Evolutionary conservation across 2,329 filamentous ascomycete species (phyloP).

Genomic region (Aspergillus sojae): DNA sequence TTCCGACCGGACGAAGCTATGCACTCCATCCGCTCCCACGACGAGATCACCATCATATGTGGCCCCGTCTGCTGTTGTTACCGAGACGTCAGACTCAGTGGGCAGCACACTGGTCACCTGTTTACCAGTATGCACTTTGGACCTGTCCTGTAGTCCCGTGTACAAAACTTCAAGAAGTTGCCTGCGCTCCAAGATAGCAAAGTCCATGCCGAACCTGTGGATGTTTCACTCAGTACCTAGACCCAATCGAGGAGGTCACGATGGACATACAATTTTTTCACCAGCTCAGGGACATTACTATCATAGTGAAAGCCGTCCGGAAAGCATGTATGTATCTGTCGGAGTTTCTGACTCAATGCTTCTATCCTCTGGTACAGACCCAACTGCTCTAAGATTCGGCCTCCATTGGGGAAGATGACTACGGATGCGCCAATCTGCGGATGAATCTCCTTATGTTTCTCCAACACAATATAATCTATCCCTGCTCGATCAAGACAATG

Average conservation of each 20-base stretch:
- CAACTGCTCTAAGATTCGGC: slow-evolving; percentile 22
- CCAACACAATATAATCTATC: slow-evolving; percentile 53
- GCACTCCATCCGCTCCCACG: slow-evolving; percentile 48
- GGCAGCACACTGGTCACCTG: slow-evolving; percentile 31
- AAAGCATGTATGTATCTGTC: slow-evolving; percentile 12
- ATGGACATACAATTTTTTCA: slow-evolving; percentile 13
- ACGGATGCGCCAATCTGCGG: slow-evolving; percentile 22
- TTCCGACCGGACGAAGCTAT: slow-evolving; percentile 41
- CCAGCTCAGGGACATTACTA: slow-evolving; percentile 10
- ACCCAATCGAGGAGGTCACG: not conserved
- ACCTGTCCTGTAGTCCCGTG: slow-evolving; percentile 31
- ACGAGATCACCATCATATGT: slow-evolving; percentile 40
- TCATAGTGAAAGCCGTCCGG: slow-evolving; percentile 15
- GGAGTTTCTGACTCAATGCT: slow-evolving; percentile 19
- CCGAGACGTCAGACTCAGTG: slow-evolving; percentile 26
- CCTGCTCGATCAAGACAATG: slow-evolving; percentile 47
- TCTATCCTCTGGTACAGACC: slow-evolving; percentile 17
- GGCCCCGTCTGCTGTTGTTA: slow-evolving; percentile 38
- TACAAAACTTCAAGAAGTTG: slow-evolving; percentile 28
- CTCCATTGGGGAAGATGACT: slow-evolving; percentile 24
- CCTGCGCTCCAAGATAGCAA: slow-evolving; percentile 21
- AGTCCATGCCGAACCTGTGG: slow-evolving; percentile 18
- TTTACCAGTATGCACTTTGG: slow-evolving; percentile 30
- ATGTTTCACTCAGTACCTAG: not conserved
- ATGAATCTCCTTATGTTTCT: slow-evolving; percentile 16